A percentile compares a stretch with the other conserved stretches of the same genome.
Conservation (phyloP, 2,329 filamentous ascomycete species). For the Cordyceps cateniannulata region DNA sequence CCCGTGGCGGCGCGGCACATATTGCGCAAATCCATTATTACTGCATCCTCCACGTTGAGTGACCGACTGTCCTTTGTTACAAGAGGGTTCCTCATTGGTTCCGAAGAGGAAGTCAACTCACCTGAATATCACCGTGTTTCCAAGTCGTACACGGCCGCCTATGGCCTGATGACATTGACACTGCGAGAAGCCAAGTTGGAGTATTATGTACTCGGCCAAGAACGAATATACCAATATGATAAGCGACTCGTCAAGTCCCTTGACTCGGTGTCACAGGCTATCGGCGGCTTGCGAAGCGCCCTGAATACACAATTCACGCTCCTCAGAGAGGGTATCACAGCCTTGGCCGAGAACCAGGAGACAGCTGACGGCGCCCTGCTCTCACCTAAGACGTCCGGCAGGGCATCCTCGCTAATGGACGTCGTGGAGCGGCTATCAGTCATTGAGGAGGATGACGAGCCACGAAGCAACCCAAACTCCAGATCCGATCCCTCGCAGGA, state of each 20-base stretch:
- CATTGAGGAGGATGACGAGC: conserved; percentile 52
- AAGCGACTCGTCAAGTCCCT: conserved; percentile 76
- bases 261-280: conserved; percentile 77
- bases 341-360: conserved; percentile 15
- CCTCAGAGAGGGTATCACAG: conserved; percentile 53
- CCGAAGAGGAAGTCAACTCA: conserved; percentile 68
- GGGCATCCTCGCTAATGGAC: conserved; percentile 29
- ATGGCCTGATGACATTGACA: conserved; percentile 66
- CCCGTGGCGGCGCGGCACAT: conserved; percentile 69
- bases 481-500: conserved; percentile 24
- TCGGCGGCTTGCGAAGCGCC: conserved; percentile 84
- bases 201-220: conserved; percentile 74
- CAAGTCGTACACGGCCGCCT: conserved; percentile 58
- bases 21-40: conserved; percentile 65
- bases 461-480: conserved; percentile 29
- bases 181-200: conserved; percentile 84
- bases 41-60: conserved; percentile 67
- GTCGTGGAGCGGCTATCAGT: conserved; percentile 47
- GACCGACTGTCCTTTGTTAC: conserved; percentile 78
- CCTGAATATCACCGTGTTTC: conserved; percentile 57
- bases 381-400: conserved; percentile 23
- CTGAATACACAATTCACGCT: conserved; percentile 84
- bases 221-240: conserved; percentile 72
- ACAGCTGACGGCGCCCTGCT: conserved; percentile 16
- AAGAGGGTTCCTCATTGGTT: conserved; percentile 74